Conservation (phyloP, 495 filamentous ascomycete genomes). For the Penicillium manginii region DNA sequence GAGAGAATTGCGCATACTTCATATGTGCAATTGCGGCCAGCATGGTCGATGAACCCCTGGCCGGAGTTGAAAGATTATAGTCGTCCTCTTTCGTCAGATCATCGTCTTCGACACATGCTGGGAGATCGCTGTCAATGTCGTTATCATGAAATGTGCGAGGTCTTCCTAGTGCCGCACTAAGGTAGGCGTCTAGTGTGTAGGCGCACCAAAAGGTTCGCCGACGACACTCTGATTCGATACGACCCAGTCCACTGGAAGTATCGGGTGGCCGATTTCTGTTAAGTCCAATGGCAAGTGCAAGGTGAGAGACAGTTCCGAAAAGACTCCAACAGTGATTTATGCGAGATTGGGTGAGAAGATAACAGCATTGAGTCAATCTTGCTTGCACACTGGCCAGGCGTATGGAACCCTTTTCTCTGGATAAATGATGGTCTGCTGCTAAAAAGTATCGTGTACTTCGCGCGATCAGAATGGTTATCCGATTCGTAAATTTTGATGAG, state of each 20-base stretch:
- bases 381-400: constrained; percentile 8
- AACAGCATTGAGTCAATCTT: constrained; percentile 7
- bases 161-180: constrained; percentile 23
- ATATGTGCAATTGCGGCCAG: constrained; percentile 7
- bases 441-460: constrained; percentile 7
- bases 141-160: constrained; percentile 17
- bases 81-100: neutral
- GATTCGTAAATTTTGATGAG: neutral
- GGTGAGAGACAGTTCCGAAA: constrained; percentile 1
- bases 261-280: constrained; percentile 2
- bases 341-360: constrained; percentile 8
- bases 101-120: neutral
- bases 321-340: constrained; percentile 14
- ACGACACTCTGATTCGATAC: constrained; percentile 9
- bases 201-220: constrained; percentile 10
- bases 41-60: neutral
- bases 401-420: constrained; percentile 6
- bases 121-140: constrained; percentile 4
- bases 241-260: neutral
- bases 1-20: neutral
- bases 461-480: neutral
- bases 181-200: constrained; percentile 16
- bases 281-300: constrained; percentile 6
- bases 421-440: constrained; percentile 6
- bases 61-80: neutral